Conservation (phyloP, 2,329 filamentous ascomycete genomes). For the Plenodomus tracheiphilus region DNA sequence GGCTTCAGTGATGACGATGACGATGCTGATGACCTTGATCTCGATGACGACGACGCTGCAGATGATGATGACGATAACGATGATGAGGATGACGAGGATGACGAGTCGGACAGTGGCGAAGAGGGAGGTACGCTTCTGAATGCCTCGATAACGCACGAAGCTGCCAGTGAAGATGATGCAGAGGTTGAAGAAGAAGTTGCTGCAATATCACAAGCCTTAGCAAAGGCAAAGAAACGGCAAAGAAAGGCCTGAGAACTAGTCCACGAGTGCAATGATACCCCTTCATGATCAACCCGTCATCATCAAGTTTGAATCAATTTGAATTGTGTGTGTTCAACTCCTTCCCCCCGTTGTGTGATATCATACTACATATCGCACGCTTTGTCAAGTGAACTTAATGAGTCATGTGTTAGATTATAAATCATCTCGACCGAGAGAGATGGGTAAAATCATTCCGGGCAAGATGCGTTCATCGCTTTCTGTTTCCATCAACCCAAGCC, state of each 20-base stretch:
- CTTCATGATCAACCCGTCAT: not conserved
- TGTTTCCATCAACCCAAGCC: too few relatives aligned
- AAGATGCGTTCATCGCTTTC: too few relatives aligned
- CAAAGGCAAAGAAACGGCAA: constrained; percentile 40
- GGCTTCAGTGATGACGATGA: constrained; percentile 39
- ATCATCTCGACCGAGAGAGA: too few relatives aligned
- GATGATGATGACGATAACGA: constrained; percentile 26
- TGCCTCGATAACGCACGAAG: constrained; percentile 15
- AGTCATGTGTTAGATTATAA: too few relatives aligned
- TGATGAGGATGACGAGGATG: constrained; percentile 23
- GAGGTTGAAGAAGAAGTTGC: constrained; percentile 38
- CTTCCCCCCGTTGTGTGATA: too few relatives aligned
- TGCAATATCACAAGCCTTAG: constrained; percentile 39
- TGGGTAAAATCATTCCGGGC: too few relatives aligned
- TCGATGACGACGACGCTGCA: constrained; percentile 24
- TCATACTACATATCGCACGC: too few relatives aligned
- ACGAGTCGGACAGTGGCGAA: constrained; percentile 21
- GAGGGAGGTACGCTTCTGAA: constrained; percentile 18
- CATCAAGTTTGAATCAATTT: not conserved
- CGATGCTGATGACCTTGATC: constrained; percentile 24
- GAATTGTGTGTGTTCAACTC: not conserved
- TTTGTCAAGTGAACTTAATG: too few relatives aligned
- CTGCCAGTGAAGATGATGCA: constrained; percentile 33
- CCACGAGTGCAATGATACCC: constrained; percentile 37
- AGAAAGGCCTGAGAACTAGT: constrained; percentile 18